Conservation (phyloP, 1,139 yeast genomes). For the Kodamaea sp. region DNA sequence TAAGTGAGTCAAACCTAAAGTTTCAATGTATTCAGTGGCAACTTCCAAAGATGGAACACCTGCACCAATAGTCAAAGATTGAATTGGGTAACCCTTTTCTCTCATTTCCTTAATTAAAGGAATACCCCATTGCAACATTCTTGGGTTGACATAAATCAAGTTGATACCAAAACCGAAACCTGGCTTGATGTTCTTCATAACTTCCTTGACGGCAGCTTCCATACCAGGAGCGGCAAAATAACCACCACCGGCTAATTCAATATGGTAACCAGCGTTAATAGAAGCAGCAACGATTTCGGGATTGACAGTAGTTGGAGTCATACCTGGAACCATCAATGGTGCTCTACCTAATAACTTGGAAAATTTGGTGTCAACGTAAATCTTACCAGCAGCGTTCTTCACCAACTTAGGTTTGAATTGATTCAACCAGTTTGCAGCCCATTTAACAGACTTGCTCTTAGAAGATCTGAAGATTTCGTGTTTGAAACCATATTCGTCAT, state of each 20-base stretch:
- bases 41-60: constrained; percentile 99
- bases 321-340: constrained; percentile 97
- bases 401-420: constrained; percentile 85
- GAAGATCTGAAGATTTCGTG: constrained; percentile 85
- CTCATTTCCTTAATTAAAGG: constrained; percentile 89
- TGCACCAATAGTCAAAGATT: constrained; percentile 96
- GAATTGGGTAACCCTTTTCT: constrained; percentile 90
- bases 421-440: constrained; percentile 86
- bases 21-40: constrained; percentile 91
- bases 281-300: constrained; percentile 93
- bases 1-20: constrained; percentile 87
- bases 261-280: constrained; percentile 92
- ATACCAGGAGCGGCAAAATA: constrained; percentile 72
- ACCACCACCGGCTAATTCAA: constrained; percentile 99
- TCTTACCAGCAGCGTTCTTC: constrained; percentile 61
- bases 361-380: constrained; percentile 89
- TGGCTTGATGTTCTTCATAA: constrained; percentile 62
- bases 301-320: constrained; percentile 97
- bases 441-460: constrained; percentile 55
- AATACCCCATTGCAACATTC: constrained; percentile 98
- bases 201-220: constrained; percentile 71
- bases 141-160: constrained; percentile 92
- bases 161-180: constrained; percentile 91
- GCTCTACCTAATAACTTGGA: constrained; percentile 91
- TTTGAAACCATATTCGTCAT: constrained; percentile 89